A percentile compares a stretch with the other conserved stretches of the same genome.
Conservation (phyloP, 345 rosid species). For the Litchi chinensis region DNA sequence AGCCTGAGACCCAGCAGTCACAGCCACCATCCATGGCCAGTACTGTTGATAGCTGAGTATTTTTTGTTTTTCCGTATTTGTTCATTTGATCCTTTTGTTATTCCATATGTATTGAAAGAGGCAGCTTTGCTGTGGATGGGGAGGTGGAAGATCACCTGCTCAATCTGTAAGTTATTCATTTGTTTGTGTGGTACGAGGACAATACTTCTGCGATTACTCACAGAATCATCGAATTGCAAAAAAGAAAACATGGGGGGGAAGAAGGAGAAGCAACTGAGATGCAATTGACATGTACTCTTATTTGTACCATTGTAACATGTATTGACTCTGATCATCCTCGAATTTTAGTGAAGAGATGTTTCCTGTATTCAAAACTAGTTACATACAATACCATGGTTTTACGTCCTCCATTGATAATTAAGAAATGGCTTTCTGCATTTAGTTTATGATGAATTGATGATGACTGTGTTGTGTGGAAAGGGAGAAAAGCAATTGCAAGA, state of each 20-base stretch:
- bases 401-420: not conserved
- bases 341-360: constrained; percentile 53
- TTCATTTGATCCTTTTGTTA: constrained; percentile 23
- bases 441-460: not conserved
- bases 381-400: not conserved
- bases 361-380: constrained; percentile 24
- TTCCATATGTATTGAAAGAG: constrained; percentile 15
- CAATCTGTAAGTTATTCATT: constrained; percentile 42
- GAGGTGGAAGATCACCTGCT: constrained; percentile 60
- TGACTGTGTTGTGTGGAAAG: not conserved
- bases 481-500: not conserved
- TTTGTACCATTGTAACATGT: constrained; percentile 32
- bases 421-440: not conserved
- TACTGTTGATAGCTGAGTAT: constrained; percentile 41
- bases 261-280: constrained; percentile 14
- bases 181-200: constrained; percentile 31
- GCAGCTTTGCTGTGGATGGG: constrained; percentile 30
- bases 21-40: constrained; percentile 28
- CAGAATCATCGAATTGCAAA: constrained; percentile 11
- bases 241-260: not conserved
- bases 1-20: constrained; percentile 44
- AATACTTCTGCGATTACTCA: constrained; percentile 8
- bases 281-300: constrained; percentile 15
- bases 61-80: constrained; percentile 17
- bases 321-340: constrained; percentile 47